Evolutionary conservation across 1,284 basidiomycete species (phyloP).

Genomic region (Moesziomyces aphidis): DNA sequence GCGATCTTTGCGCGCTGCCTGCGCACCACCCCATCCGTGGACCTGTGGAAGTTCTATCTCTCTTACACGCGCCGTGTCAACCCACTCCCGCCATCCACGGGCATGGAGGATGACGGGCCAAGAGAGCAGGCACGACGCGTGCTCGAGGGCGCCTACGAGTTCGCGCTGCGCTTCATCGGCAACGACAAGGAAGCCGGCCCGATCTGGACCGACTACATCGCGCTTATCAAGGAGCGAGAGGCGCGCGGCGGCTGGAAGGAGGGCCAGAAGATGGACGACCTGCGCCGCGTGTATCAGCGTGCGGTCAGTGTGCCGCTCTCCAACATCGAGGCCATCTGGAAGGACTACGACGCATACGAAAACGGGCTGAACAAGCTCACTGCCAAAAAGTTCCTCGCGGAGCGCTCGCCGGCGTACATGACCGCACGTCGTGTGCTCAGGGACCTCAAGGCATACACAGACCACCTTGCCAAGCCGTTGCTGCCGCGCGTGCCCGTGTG

Average conservation of each 20-base stretch:
- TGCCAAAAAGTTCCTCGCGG: slow-evolving; percentile 93
- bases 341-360: slow-evolving; percentile 94
- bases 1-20: slow-evolving; percentile 81
- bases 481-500: slow-evolving; percentile 60
- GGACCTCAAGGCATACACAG: slow-evolving; percentile 77
- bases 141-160: slow-evolving; percentile 91
- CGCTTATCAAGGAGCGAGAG: slow-evolving; percentile 83
- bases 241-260: slow-evolving; percentile 78
- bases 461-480: slow-evolving; percentile 67
- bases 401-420: slow-evolving; percentile 86
- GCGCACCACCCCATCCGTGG: slow-evolving; percentile 82
- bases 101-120: slow-evolving; percentile 70
- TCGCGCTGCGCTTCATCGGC: slow-evolving; percentile 88
- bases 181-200: slow-evolving; percentile 74
- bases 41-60: slow-evolving; percentile 80
- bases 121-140: slow-evolving; percentile 75
- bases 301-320: slow-evolving; percentile 93
- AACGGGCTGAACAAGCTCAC: slow-evolving; percentile 90
- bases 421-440: slow-evolving; percentile 89
- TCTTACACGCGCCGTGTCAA: slow-evolving; percentile 66
- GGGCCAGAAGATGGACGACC: slow-evolving; percentile 92
- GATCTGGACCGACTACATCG: slow-evolving; percentile 78
- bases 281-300: slow-evolving; percentile 91
- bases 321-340: slow-evolving; percentile 93
- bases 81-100: slow-evolving; percentile 58